phyloP scores from a whole-genome alignment of 2,329 filamentous ascomycete genomes.

The Aspergillus felis region DNA sequence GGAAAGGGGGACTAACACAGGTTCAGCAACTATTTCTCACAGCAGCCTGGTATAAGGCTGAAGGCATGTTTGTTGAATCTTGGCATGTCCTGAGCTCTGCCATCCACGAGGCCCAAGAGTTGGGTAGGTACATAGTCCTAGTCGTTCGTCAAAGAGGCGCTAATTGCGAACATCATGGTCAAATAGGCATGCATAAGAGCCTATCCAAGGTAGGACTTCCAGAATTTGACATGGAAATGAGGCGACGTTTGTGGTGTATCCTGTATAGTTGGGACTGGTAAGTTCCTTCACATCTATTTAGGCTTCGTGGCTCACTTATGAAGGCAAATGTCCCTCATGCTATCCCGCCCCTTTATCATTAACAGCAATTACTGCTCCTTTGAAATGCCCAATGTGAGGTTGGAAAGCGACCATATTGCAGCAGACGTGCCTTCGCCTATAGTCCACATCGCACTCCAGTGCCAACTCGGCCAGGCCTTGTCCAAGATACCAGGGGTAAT shows the following conservation, averaged over 20 bases:
- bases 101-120: conserved; percentile 48
- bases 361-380: conserved; percentile 39
- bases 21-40: conserved; percentile 50
- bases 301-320: neutral
- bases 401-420: conserved; percentile 27
- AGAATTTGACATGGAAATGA: conserved; percentile 48
- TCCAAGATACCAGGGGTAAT: conserved; percentile 16
- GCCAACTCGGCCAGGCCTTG: conserved; percentile 33
- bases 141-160: neutral
- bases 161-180: neutral
- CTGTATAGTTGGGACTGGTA: conserved; percentile 50
- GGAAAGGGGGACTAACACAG: conserved; percentile 43
- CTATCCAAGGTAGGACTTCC: conserved; percentile 31
- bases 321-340: conserved; percentile 42
- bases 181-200: conserved; percentile 35
- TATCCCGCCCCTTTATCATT: conserved; percentile 44
- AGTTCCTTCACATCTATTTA: conserved; percentile 5
- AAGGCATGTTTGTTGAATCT: conserved; percentile 46
- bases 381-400: conserved; percentile 38
- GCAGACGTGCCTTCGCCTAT: conserved; percentile 42
- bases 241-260: conserved; percentile 45
- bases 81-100: conserved; percentile 46
- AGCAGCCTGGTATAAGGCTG: conserved; percentile 46
- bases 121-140: conserved; percentile 32
- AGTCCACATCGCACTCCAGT: conserved; percentile 42